phyloP scores from a whole-genome alignment of 495 filamentous ascomycete species.

The Talaromyces proteolyticus region DNA sequence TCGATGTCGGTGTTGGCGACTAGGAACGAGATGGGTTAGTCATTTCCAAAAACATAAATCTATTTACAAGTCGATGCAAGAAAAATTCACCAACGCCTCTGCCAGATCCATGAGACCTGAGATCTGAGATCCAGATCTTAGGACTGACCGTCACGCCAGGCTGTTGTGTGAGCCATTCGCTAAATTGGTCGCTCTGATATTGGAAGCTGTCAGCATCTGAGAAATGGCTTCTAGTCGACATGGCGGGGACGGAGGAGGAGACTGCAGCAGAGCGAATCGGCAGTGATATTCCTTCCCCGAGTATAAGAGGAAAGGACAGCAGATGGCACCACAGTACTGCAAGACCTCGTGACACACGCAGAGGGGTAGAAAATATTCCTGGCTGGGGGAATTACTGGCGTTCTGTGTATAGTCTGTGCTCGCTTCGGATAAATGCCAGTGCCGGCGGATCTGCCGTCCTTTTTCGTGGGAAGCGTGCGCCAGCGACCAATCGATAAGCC shows the following conservation, averaged over 20 bases:
- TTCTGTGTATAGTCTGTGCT: slow-evolving; percentile 11
- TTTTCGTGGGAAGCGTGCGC: slow-evolving; percentile 2
- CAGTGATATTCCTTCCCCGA: too few relatives aligned
- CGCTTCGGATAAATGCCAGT: slow-evolving; percentile 19
- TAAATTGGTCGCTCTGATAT: slow-evolving; percentile 41
- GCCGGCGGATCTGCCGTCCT: slow-evolving; percentile 16
- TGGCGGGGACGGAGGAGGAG: slow-evolving; percentile 12
- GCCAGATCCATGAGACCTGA: slow-evolving; percentile 45
- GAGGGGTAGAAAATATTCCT: slow-evolving; percentile 13
- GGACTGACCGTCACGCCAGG: slow-evolving; percentile 46
- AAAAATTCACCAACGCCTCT: slow-evolving; percentile 53
- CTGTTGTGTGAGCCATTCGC: slow-evolving; percentile 46
- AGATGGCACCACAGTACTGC: neutral
- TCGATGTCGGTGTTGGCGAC: slow-evolving; percentile 52
- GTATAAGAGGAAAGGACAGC: slow-evolving; percentile 7
- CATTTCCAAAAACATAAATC: slow-evolving; percentile 2
- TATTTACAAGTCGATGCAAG: slow-evolving; percentile 3
- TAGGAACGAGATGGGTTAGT: slow-evolving; percentile 26
- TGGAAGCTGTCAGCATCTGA: slow-evolving; percentile 38
- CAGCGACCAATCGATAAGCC: slow-evolving; percentile 18
- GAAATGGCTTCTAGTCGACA: slow-evolving; percentile 34
- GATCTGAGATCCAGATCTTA: slow-evolving; percentile 50
- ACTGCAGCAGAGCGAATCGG: slow-evolving; percentile 9
- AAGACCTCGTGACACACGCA: slow-evolving; percentile 12
- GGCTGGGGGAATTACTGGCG: slow-evolving; percentile 13